Evolutionary conservation across 2,329 filamentous ascomycete species (phyloP).

Genomic region (Penicillium sp.): DNA sequence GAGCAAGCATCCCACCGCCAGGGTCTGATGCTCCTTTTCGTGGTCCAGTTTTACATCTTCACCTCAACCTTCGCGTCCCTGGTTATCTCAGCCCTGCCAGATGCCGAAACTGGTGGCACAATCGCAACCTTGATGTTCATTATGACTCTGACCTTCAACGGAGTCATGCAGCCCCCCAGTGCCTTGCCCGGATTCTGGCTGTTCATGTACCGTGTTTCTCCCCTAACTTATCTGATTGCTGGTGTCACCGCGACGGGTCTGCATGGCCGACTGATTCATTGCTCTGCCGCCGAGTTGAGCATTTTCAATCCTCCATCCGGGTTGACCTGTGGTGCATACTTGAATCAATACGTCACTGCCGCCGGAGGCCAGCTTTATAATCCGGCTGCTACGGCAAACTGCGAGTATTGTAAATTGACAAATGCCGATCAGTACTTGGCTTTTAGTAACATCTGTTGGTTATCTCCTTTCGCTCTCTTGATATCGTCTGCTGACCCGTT

Average conservation of each 20-base stretch:
- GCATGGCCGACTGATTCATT: conserved; percentile 64
- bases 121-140: conserved; percentile 73
- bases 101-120: conserved; percentile 72
- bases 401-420: conserved; percentile 48
- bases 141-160: conserved; percentile 70
- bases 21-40: conserved; percentile 73
- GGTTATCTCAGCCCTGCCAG: conserved; percentile 71
- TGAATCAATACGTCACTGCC: conserved; percentile 50
- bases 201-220: conserved; percentile 79
- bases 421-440: conserved; percentile 45
- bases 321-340: conserved; percentile 61
- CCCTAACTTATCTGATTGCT: conserved; percentile 76
- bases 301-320: conserved; percentile 61
- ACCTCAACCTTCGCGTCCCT: conserved; percentile 78
- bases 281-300: conserved; percentile 68
- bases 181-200: conserved; percentile 73
- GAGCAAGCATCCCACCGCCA: conserved; percentile 66
- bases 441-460: conserved; percentile 44
- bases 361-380: conserved; percentile 58
- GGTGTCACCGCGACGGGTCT: conserved; percentile 70
- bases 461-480: not conserved
- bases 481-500: not conserved
- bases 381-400: conserved; percentile 47
- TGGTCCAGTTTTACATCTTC: conserved; percentile 74
- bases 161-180: conserved; percentile 64